These are phyloP conservation scores for Gossypium raimondii DNA, from an alignment of 345 rosid species.

Conservation along the genomic window DNA sequence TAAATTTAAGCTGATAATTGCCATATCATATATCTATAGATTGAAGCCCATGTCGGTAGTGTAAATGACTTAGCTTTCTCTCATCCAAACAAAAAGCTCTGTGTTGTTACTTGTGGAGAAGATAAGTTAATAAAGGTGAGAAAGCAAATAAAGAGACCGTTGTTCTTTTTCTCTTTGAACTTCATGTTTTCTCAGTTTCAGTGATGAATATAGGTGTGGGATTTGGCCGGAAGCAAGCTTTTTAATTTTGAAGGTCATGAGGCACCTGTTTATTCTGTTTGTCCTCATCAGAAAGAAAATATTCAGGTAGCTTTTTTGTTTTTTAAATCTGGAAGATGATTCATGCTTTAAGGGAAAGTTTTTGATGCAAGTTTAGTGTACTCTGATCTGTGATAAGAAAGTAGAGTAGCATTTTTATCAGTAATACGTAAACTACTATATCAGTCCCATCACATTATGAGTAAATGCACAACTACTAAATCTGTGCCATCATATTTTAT, in stretches of 20 bases:
- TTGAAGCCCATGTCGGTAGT: slow-evolving; percentile 37
- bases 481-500: background rate
- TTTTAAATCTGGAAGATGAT: background rate
- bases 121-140: slow-evolving; percentile 81
- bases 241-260: slow-evolving; percentile 83
- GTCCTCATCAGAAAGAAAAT: slow-evolving; percentile 86
- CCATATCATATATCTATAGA: slow-evolving; percentile 36
- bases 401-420: background rate
- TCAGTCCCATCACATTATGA: background rate
- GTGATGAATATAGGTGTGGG: slow-evolving; percentile 68
- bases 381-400: background rate
- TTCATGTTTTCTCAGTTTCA: background rate
- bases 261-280: slow-evolving; percentile 78
- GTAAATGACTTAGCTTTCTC: slow-evolving; percentile 79
- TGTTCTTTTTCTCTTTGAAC: background rate
- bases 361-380: background rate
- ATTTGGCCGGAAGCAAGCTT: slow-evolving; percentile 50
- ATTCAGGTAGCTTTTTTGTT: slow-evolving; percentile 50
- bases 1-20: slow-evolving; percentile 13
- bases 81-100: slow-evolving; percentile 67
- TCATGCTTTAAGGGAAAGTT: background rate
- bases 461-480: background rate
- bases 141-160: background rate
- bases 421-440: background rate
- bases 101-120: slow-evolving; percentile 89